Base-by-base conservation (phyloP, 306 rosid genomes). In the Ormosia emarginata region DNA sequence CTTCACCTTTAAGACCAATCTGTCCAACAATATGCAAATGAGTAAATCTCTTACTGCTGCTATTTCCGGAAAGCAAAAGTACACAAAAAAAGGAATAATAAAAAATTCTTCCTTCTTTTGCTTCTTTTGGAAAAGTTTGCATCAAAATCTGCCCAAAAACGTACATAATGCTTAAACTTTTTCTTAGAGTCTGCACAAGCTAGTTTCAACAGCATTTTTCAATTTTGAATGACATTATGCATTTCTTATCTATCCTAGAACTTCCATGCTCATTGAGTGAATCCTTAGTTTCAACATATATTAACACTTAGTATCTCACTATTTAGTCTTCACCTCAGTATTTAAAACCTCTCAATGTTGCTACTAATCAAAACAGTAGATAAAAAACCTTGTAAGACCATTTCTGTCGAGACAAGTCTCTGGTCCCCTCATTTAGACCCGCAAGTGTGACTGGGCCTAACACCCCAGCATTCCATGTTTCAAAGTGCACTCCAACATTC, bases 381-480 rank as follows among this genome's bases (percentile, higher is more conserved):
- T 70, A 78, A 67, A 85, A 46, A 74, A 95, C 99, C 99, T 95
- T 95, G 88, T 93, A 93, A 49, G 97, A 89, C 98, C 98, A 96
- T 90, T 85, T 91, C 84, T 92, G 90, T 40, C 36, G 67, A 1
- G 98, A 90, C 91, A 96, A 84, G 86, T 96, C 99, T 85, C 94
- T 86, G 34, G 94, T 93, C 69, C 98, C 99, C 41, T 91, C 86
- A 53, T 93, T 93, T 67, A 96, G 87, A 79, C 97, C 98, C 79
- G 71, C 55, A 74, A 96, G 91, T 4, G 98, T 84, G 82, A 92
- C 90, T 0, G 99, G 98, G 75, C 99, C 99, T 56, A 93, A 90
- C 77, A 96, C 90, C 50, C 99, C 98, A 4, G 88, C 88, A 90
- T 96, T 96, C 99, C 99, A 93, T 77, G 87, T 90, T 86, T 96